Evolutionary conservation across 352 stramenopile genomes (phyloP), one percentile per base, ranked within the genome.

Genomic region (Peronospora destructor): DNA sequence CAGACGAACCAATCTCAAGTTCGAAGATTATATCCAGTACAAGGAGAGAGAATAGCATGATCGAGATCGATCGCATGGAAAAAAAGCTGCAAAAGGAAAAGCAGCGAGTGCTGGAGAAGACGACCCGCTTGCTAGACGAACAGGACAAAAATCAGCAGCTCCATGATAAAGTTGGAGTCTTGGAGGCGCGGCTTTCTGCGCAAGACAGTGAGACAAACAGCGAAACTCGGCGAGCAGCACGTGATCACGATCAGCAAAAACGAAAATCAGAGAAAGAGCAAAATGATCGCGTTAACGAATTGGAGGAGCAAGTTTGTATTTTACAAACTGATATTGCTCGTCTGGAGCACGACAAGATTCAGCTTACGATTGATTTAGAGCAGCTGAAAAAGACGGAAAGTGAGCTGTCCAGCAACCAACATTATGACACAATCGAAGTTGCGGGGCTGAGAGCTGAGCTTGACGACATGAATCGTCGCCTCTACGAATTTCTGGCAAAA

Each of bases 51-150:
- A 38, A 45, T 4, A 60, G 63, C 25, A n/a, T 37, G 28, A 4
- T 11, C 8, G 28, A 12, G 13, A 23, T 47, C 3, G 44, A 54
- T 36, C 47, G 52, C 4, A 43, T 85, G n/a, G 64, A 75, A 53
- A 37, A 46, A 12, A 69, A 85, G 39, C 45, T 91, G 4, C 66
- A 85, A 41, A 74, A 73, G 4, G 79, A 91, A 42, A 85, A 88
- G 56, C 76, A 77, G 50, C 73, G 69, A 14, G 72, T 84, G 33
- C 47, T 87, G 34, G 59, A 84, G 23, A 86, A 85, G 48, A 85
- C 83, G 71, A 77, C 73, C 1, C 69, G 81, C 25, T 42, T 88
- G 13, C 57, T 87, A 4, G 65, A 85, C 12, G 76, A 87, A 25
- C 74, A 91, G 44, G 59, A 59, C 32, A 87, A 84, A 45, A 79